Evolutionary conservation across 345 rosid species (phyloP), one percentile per base, ranked within the genome.

Genomic region (Odontarrhena argentea): DNA sequence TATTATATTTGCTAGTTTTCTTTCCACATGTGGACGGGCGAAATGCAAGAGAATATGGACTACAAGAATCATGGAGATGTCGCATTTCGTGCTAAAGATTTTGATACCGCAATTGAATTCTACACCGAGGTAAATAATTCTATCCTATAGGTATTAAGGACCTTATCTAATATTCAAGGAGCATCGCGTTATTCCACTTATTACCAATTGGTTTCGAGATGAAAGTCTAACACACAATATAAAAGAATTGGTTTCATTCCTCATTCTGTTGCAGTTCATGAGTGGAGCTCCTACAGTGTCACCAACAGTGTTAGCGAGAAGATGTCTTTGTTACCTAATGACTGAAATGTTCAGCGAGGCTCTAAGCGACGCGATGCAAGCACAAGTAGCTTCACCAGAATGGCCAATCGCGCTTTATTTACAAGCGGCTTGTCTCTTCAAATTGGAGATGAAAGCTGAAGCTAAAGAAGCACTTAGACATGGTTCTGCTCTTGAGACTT

Each of bases 11-110:
- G 24, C 0, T 73, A 87, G 91, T 86, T 87, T 50, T 89, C 96
- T 55, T 92, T 92, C 63, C 96, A 92, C 80, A 78, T 89, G 92
- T 92, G 96, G 98, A 89, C 96, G 49, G 78, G 68, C 64, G 88
- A 83, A 70, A 83, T 87, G 87, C 98, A 85, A 76, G 96, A 89
- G 55, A 87, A 87, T 37, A 66, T 80, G 74, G 84, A 89, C 42
- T 80, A 88, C 22, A 87, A 89, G 85, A 85, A 86, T 60, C 93
- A 78, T 52, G 96, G 98, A 38, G 98, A 92, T 74, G 70, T 75
- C 4, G 93, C 98, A 38, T 94, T 91, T 62, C 78, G 82, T 70
- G 86, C 91, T 2, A 94, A 85, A 80, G 95, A 94, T 76, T 88
- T 84, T 68, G 71, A 78, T 43, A 76, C 78, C 41, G 91, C 96